These are phyloP conservation scores for Sindora glabra DNA, from an alignment of 306 rosid genomes.

Conservation along the genomic window DNA sequence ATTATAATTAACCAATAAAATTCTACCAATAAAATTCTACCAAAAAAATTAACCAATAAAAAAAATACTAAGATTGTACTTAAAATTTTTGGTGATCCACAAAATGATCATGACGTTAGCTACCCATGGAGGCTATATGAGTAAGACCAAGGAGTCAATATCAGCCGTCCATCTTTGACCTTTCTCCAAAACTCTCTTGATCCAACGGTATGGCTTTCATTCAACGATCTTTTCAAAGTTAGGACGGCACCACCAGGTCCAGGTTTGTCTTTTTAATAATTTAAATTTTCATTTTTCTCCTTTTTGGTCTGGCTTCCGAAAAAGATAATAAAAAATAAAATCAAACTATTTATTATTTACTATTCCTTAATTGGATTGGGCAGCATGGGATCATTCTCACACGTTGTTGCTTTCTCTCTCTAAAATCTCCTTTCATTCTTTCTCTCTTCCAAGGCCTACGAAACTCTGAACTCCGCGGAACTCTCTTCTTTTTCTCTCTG, in stretches of 20 bases:
- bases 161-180: slow-evolving; percentile 27
- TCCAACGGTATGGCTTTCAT: slow-evolving; percentile 29
- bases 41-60: too few relatives aligned
- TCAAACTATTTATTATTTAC: neutral
- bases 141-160: slow-evolving; percentile 24
- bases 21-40: too few relatives aligned
- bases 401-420: slow-evolving; percentile 24
- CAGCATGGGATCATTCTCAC: slow-evolving; percentile 36
- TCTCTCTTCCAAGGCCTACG: neutral
- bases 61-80: too few relatives aligned
- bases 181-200: neutral
- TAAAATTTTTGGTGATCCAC: too few relatives aligned
- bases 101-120: slow-evolving; percentile 9
- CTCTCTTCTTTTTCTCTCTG: slow-evolving; percentile 15
- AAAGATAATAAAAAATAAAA: neutral
- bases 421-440: slow-evolving; percentile 1
- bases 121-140: slow-evolving; percentile 16
- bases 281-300: too few relatives aligned
- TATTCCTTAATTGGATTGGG: slow-evolving; percentile 13
- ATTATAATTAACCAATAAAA: too few relatives aligned
- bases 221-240: slow-evolving; percentile 16
- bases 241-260: slow-evolving; percentile 44
- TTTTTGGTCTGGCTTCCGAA: slow-evolving; percentile 14
- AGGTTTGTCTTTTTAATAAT: neutral
- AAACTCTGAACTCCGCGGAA: neutral